Evolutionary conservation across 1,284 basidiomycete species (phyloP), one percentile per base, ranked within the genome.

Genomic region (Schizopora paradoxa): DNA sequence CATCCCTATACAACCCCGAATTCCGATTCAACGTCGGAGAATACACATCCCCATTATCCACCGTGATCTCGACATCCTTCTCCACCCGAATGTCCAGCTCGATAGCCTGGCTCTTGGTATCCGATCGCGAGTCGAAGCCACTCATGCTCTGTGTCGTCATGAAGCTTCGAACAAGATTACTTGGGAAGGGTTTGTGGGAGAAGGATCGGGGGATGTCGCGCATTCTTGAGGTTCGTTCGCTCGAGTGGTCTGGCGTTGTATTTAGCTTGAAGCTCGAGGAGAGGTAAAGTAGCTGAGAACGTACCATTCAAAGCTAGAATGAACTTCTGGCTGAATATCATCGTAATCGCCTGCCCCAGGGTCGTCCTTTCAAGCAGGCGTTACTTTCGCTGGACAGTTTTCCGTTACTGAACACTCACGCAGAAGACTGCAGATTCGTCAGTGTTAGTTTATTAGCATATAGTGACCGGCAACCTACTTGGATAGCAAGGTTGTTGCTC

Each of bases 301-400:
- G 14, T 10, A 40, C 37, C 37, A 16, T 18, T 22, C 14, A 40
- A 23, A 25, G 21, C 26, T 6, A 40, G 37, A 23, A 40, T 40
- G 25, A 40, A 40, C 19, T 40, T 40, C 25, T 40, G 37, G 25
- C 37, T 40, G 37, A 40, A 40, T 10, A 40, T 40, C 37, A 40
- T 40, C 11, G 37, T 40, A 23, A 40, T 40, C 2, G 37, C 37
- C 26, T 40, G 37, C 10, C 37, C 37, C 14, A 40, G 37, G 7
- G 37, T 40, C 25, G 37, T 40, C 3, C 28, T 31, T 8, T 10
- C n/a, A n/a, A n/a, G n/a, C n/a, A n/a, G n/a, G n/a, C n/a, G n/a
- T n/a, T n/a, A n/a, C n/a, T n/a, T n/a, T n/a, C n/a, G n/a, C n/a
- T n/a, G n/a, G n/a, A n/a, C n/a, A n/a, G n/a, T n/a, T n/a, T n/a